Conservation (phyloP, 768 basidiomycete species). For the Lentinula guzmanii region DNA sequence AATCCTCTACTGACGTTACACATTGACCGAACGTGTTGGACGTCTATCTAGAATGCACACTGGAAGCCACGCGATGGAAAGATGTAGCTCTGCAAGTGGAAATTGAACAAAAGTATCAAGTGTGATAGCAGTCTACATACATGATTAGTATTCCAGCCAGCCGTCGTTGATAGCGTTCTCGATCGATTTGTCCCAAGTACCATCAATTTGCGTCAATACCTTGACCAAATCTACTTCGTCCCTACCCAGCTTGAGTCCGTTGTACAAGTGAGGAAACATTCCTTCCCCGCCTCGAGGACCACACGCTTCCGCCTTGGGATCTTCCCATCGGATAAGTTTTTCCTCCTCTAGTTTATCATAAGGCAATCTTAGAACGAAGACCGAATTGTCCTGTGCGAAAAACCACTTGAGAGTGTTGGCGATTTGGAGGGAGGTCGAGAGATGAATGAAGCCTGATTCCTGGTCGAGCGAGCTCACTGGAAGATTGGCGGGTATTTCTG, state of each 20-base stretch:
- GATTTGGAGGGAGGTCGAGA: slow-evolving; percentile 48
- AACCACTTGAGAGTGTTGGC: slow-evolving; percentile 40
- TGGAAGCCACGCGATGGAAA: too few species aligned
- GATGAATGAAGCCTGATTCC: slow-evolving; percentile 44
- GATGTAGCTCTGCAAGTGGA: too few species aligned
- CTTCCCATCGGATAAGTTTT: slow-evolving; percentile 40
- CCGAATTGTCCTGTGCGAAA: slow-evolving; percentile 30
- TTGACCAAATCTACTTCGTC: slow-evolving; percentile 38
- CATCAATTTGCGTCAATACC: slow-evolving; percentile 18
- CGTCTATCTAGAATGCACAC: too few species aligned
- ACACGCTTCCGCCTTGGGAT: slow-evolving; percentile 32
- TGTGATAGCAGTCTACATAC: neutral
- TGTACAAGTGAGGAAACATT: slow-evolving; percentile 52
- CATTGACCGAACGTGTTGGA: too few species aligned
- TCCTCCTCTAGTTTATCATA: slow-evolving; percentile 32
- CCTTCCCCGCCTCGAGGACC: slow-evolving; percentile 39
- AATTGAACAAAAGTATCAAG: too few species aligned
- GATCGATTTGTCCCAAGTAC: slow-evolving; percentile 26
- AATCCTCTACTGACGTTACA: too few species aligned
- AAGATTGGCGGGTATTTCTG: slow-evolving; percentile 35
- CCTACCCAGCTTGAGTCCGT: slow-evolving; percentile 34
- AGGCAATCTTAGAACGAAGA: slow-evolving; percentile 38
- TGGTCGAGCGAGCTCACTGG: slow-evolving; percentile 46
- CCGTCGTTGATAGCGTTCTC: neutral
- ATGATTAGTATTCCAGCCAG: slow-evolving; percentile 3